These are phyloP conservation scores for Tetracladium maxilliforme DNA, from an alignment of 2,329 filamentous ascomycete genomes.

Conservation along the genomic window DNA sequence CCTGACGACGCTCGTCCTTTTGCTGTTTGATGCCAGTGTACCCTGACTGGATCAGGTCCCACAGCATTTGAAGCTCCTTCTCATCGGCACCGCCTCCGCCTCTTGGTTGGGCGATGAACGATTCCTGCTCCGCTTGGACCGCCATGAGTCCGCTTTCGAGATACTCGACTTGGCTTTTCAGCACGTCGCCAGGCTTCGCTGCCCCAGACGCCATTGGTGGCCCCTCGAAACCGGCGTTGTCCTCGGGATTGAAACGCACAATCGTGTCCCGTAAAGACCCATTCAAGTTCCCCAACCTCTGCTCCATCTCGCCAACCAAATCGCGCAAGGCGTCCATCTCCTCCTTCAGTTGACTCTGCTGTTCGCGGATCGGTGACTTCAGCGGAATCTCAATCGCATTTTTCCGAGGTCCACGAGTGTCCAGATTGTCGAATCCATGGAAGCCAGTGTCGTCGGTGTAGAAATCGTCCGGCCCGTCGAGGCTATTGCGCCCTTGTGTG, in stretches of 20 bases:
- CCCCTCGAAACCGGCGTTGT: slow-evolving; percentile 6
- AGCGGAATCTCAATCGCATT: slow-evolving; percentile 40
- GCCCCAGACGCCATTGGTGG: slow-evolving; percentile 7
- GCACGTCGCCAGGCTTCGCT: slow-evolving; percentile 28
- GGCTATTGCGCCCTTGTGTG: slow-evolving; percentile 42
- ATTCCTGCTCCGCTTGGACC: slow-evolving; percentile 42
- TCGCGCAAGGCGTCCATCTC: slow-evolving; percentile 31
- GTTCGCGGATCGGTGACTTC: slow-evolving; percentile 39
- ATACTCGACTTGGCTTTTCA: slow-evolving; percentile 51
- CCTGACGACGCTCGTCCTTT: slow-evolving; percentile 35
- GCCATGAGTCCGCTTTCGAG: slow-evolving; percentile 50
- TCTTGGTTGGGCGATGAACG: slow-evolving; percentile 13
- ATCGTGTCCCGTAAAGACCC: slow-evolving; percentile 51
- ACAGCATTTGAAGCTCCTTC: slow-evolving; percentile 20
- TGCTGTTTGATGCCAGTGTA: slow-evolving; percentile 39
- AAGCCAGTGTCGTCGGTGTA: no score
- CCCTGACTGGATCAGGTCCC: slow-evolving; percentile 31
- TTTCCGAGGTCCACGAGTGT: no score
- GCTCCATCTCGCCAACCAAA: slow-evolving; percentile 49
- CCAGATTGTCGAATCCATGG: no score
- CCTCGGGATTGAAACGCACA: slow-evolving; percentile 41
- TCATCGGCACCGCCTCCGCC: slow-evolving; percentile 24
- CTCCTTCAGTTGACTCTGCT: slow-evolving; percentile 18
- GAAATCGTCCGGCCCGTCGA: no score
- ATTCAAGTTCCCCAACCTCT: slow-evolving; percentile 54